Conservation (phyloP, 345 rosid genomes). For the Durio zibethinus region DNA sequence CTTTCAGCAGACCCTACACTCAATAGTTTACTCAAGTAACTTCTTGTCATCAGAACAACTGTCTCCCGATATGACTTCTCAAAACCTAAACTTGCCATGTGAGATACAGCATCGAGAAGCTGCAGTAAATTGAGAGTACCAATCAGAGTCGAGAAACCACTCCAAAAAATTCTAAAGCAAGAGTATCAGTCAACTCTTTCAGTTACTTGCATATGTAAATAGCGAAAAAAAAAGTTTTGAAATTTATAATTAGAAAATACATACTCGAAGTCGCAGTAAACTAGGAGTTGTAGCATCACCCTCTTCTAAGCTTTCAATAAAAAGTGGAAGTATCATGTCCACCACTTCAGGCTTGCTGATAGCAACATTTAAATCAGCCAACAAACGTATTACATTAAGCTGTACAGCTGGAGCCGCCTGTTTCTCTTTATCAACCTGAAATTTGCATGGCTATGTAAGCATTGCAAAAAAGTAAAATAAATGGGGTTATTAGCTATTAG, state of each 20-base stretch:
- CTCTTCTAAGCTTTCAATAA: slow-evolving; percentile 96
- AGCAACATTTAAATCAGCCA: slow-evolving; percentile 91
- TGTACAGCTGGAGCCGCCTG: slow-evolving; percentile 71
- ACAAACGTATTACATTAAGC: slow-evolving; percentile 83
- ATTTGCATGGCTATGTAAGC: slow-evolving; percentile 20
- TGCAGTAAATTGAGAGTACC: slow-evolving; percentile 37
- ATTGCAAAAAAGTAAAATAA: not conserved
- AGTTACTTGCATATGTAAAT: slow-evolving; percentile 11
- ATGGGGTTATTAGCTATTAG: not conserved
- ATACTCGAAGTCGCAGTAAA: slow-evolving; percentile 84
- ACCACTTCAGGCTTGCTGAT: slow-evolving; percentile 92
- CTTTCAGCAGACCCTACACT: slow-evolving; percentile 81
- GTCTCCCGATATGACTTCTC: slow-evolving; percentile 99
- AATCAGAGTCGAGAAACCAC: slow-evolving; percentile 26
- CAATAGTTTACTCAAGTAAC: slow-evolving; percentile 80
- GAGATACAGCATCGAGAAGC: slow-evolving; percentile 99
- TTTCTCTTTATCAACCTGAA: slow-evolving; percentile 84
- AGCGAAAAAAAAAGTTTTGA: slow-evolving; percentile 3
- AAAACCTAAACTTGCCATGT: slow-evolving; percentile 93
- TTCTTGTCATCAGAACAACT: slow-evolving; percentile 91
- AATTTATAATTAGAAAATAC: slow-evolving; percentile 24
- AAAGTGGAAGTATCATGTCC: slow-evolving; percentile 96
- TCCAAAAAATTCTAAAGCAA: slow-evolving; percentile 23
- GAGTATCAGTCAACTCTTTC: slow-evolving; percentile 6
- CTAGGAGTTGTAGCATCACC: slow-evolving; percentile 95